Percentiles rank a stretch among this genome's conserved stretches.
These are phyloP conservation scores for Populus alba DNA, from an alignment of 345 rosid genomes.

Conservation along the genomic window DNA sequence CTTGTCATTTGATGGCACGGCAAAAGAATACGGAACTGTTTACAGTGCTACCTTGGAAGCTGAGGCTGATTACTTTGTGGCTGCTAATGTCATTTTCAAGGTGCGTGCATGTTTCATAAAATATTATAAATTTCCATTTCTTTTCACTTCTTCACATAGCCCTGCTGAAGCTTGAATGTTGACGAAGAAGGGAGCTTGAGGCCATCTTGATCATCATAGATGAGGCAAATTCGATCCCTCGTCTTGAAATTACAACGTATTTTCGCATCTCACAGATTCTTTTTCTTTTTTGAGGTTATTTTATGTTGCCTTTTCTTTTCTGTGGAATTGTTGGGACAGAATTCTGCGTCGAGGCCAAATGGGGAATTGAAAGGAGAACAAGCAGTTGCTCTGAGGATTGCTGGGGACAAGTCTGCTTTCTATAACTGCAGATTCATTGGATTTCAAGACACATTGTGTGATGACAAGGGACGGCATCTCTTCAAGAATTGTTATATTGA, in stretches of 20 bases:
- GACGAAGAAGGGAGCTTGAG: too few species aligned
- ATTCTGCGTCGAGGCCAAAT: constrained; percentile 53
- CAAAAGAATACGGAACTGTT: constrained; percentile 52
- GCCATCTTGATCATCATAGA: too few species aligned
- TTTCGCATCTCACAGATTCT: too few species aligned
- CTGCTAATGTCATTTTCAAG: constrained; percentile 44
- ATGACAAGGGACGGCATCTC: constrained; percentile 61
- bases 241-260: too few species aligned
- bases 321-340: constrained; percentile 21
- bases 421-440: constrained; percentile 60
- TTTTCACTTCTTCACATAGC: background rate
- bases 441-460: constrained; percentile 70
- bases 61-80: constrained; percentile 59
- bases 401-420: constrained; percentile 54
- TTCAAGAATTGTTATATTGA: constrained; percentile 64
- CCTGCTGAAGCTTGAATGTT: background rate
- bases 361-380: constrained; percentile 43
- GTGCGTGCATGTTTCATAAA: constrained; percentile 13
- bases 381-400: constrained; percentile 54
- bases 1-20: constrained; percentile 44
- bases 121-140: background rate
- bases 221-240: too few species aligned
- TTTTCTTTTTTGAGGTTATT: too few species aligned
- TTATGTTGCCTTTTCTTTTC: too few species aligned
- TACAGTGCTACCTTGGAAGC: constrained; percentile 60